Conservation (phyloP, 164 flowering plant genomes). For the Tinospora cordifolia region DNA sequence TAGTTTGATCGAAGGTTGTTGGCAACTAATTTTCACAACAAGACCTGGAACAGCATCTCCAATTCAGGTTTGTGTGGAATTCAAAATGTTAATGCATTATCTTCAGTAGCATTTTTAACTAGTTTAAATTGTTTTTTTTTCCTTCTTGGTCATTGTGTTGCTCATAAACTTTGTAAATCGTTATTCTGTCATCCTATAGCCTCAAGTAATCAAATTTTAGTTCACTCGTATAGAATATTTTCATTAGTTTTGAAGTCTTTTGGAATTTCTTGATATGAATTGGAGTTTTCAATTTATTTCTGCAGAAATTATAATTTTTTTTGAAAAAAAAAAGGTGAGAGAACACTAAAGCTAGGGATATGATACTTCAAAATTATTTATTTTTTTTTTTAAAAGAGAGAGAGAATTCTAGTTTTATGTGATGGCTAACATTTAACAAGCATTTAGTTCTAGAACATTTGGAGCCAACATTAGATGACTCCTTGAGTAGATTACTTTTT, state of each 20-base stretch:
- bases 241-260: not conserved
- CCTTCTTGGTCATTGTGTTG: not conserved
- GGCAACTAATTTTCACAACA: conserved; percentile 89
- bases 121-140: not conserved
- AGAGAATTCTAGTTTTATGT: not conserved
- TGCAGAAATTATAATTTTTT: not conserved
- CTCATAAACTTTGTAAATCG: not conserved
- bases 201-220: too few relatives aligned
- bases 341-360: not conserved
- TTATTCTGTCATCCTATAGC: not conserved
- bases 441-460: too few relatives aligned
- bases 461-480: too few relatives aligned
- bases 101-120: not conserved
- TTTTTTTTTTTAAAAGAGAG: too few relatives aligned
- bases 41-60: conserved; percentile 96
- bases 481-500: too few relatives aligned
- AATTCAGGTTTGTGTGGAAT: conserved; percentile 52
- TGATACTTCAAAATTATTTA: not conserved
- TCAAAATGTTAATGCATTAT: not conserved
- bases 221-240: not conserved
- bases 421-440: not conserved
- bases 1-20: conserved; percentile 77
- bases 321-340: not conserved
- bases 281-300: not conserved
- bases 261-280: not conserved